Evolutionary conservation across 1,139 yeast species (phyloP), one percentile per base, ranked within the genome.

Genomic region (Pichia terricola): DNA sequence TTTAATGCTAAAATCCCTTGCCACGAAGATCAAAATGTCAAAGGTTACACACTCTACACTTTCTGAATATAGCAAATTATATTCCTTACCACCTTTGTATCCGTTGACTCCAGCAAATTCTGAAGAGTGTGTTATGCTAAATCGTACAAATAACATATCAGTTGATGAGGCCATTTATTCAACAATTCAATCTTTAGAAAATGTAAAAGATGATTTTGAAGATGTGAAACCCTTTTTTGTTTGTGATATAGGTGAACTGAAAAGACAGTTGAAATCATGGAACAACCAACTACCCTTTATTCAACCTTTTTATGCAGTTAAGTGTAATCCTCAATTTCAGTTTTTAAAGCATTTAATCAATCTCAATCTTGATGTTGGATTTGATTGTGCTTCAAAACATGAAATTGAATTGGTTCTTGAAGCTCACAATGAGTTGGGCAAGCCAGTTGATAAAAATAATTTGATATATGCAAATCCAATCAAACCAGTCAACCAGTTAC

Each of bases 381-480:
- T 91, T 61, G 98, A 91, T 63, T 91, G 98, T 67, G 97, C 97
- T 11, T 86, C 96, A 33, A 80, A 83, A 60, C 72, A 73, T 52
- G 98, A 91, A 66, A 86, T 91, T 57, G 81, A 80, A 49, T 67
- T 69, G 43, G 74, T 87, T 45, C 68, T 86, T 53, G 60, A 66
- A 32, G 43, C 44, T 3, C 26, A 36, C 28, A 22, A 45, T 8
- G 42, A 40, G 11, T 16, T 42, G 9, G 40, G 39, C 5, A 8
- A 26, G 2, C 16, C 27, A 4, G 7, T 5, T 3, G 91, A 89
- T 11, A 77, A 81, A 48, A 63, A 70, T 22, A 71, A 86, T 55
- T 83, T 91, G 57, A 75, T 91, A 47, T 91, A 86, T 65, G 97
- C 97, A 32, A 88, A 91, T 58, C 96, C 98, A 26, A 86, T 96